Percentiles rank a stretch among this genome's conserved stretches.
These are phyloP conservation scores for Trichoderma sp. DNA, from an alignment of 2,329 filamentous ascomycete species.

Conservation along the genomic window DNA sequence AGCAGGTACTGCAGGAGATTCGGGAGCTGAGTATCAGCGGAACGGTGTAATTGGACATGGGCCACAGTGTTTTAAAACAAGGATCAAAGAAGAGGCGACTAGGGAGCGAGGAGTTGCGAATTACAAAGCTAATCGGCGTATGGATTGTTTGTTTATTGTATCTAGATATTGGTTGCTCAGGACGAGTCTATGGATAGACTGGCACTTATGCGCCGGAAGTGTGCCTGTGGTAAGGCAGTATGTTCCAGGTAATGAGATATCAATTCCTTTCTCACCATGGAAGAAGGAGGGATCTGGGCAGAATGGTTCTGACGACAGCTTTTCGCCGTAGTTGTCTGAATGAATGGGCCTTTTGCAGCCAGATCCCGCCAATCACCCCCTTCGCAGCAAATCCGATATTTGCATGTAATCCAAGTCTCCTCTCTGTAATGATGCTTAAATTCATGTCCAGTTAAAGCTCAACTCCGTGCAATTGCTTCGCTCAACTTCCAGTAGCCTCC, in stretches of 20 bases:
- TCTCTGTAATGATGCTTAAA: neutral
- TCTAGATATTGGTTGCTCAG: slow-evolving; percentile 31
- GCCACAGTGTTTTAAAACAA: neutral
- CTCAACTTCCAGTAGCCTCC: slow-evolving; percentile 20
- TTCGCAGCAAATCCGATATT: neutral
- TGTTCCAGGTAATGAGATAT: neutral
- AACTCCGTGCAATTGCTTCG: neutral
- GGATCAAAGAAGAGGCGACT: neutral
- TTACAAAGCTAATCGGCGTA: slow-evolving; percentile 31
- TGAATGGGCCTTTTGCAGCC: neutral
- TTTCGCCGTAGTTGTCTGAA: neutral
- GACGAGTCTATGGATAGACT: slow-evolving; percentile 32
- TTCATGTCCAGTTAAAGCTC: neutral
- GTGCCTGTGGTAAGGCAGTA: neutral
- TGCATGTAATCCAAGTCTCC: neutral
- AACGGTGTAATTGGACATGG: slow-evolving; percentile 52
- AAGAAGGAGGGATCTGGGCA: neutral
- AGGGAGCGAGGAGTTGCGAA: slow-evolving; percentile 15
- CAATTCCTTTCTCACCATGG: neutral
- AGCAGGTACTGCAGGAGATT: slow-evolving; percentile 96
- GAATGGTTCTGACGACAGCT: neutral
- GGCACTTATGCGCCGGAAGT: slow-evolving; percentile 7
- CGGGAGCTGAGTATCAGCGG: slow-evolving; percentile 90
- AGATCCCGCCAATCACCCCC: neutral
- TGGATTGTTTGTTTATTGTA: slow-evolving; percentile 29